Base-by-base conservation (phyloP, 345 rosid species). In the Xanthoceras sorbifolium region DNA sequence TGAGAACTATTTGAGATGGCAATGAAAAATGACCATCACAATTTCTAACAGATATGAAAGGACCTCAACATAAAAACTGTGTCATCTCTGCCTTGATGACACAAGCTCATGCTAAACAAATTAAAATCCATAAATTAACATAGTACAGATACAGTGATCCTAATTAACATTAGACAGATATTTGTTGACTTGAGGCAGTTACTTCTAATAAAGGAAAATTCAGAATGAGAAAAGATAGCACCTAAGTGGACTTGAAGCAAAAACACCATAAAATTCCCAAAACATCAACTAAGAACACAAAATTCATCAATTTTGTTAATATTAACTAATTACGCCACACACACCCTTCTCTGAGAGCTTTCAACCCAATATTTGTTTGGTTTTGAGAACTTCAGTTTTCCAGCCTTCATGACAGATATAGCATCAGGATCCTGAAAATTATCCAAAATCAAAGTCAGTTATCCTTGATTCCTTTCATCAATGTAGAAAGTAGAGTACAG, bases 341-440 rank as follows among this genome's bases (percentile, higher is more conserved):
- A 77, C 73, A 94, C 98, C 93, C 97, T 86, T 85, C 90, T 93
- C 64, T 93, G 97, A 42, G 97, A 93, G 82, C 81, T 86, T 83
- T 94, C 93, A 23, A 90, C 86, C 97, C 97, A 90, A 44, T 88
- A 91, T 78, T 90, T 91, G 79, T 87, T 90, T 36, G 91, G 97
- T 84, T 86, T 94, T 0, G 91, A 84, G 82, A 86, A 88, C 78
- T 84, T 85, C 52, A 94, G 84, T 74, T 87, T 90, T 73, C 98
- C 98, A 46, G 94, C 93, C 79, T 87, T 91, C 78, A 82, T 83
- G 18, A 88, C 97, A 67, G 89, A 82, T 73, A 94, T 87, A 44
- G 83, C 81, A 84, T 93, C 97, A 74, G 78, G 67, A 61, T 92
- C 94, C 97, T 94, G 84, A 60, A 64, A 71, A 18, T 34, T 25